A percentile compares a stretch with the other conserved stretches of the same genome.
phyloP scores from a whole-genome alignment of 768 basidiomycete genomes.

The Saitozyma podzolica region DNA sequence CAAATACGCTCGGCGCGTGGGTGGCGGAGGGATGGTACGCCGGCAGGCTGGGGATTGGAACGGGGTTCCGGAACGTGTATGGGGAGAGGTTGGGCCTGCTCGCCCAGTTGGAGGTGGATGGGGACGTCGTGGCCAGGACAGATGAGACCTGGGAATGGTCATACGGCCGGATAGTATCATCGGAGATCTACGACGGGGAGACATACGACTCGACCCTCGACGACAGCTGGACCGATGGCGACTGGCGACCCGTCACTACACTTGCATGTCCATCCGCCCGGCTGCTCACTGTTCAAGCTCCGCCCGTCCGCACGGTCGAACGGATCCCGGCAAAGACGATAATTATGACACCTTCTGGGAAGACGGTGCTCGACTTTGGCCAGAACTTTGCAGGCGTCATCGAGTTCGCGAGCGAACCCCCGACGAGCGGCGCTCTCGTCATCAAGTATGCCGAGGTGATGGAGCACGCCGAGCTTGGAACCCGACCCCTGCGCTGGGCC shows the following conservation, averaged over 20 bases:
- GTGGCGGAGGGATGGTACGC: conserved; percentile 33
- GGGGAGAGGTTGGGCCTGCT: conserved; percentile 13
- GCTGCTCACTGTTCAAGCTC: conserved; percentile 35
- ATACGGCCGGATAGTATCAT: conserved; percentile 24
- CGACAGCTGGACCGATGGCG: background rate
- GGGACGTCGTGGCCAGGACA: conserved; percentile 16
- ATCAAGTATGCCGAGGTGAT: conserved; percentile 46
- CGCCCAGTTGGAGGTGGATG: conserved; percentile 36
- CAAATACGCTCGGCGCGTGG: conserved; percentile 22
- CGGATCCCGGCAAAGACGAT: conserved; percentile 21
- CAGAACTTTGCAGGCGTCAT: conserved; percentile 50
- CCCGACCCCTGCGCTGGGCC: conserved; percentile 37
- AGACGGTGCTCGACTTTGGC: conserved; percentile 47
- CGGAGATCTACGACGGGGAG: conserved; percentile 45
- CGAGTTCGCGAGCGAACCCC: background rate
- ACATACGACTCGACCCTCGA: conserved; percentile 13
- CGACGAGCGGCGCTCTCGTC: conserved; percentile 5
- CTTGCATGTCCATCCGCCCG: conserved; percentile 21
- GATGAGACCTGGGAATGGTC: conserved; percentile 30
- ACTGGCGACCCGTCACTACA: background rate
- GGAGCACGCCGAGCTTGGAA: conserved; percentile 45
- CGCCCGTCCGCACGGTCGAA: conserved; percentile 34
- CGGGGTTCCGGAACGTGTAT: conserved; percentile 3
- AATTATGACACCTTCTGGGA: conserved; percentile 41
- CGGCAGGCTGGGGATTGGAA: conserved; percentile 13